Conservation (phyloP, 129 eudicot species). For the Pittosporum tobira region DNA sequence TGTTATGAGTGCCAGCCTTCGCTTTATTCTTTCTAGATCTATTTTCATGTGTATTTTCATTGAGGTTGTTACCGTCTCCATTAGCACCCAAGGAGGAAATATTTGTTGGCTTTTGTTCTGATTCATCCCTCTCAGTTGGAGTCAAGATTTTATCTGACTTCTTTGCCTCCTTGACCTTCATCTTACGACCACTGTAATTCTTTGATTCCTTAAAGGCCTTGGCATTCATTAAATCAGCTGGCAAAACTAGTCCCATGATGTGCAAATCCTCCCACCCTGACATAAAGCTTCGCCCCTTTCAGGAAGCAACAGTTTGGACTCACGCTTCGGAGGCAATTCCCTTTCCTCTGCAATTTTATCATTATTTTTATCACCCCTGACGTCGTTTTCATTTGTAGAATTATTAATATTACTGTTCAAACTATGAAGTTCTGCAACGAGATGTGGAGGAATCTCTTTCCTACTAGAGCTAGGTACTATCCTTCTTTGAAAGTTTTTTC, state of each 20-base stretch:
- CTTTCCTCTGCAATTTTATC: slow-evolving; percentile 15
- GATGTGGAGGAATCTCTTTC: slow-evolving; percentile 18
- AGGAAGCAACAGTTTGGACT: slow-evolving; percentile 11
- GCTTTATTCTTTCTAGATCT: slow-evolving; percentile 4
- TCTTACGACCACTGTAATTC: slow-evolving; percentile 12
- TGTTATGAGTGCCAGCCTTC: neutral
- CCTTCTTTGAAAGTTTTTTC: slow-evolving; percentile 9
- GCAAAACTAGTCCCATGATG: neutral
- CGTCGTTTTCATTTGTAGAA: slow-evolving; percentile 9
- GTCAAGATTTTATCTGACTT: slow-evolving; percentile 16
- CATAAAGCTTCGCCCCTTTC: slow-evolving; percentile 6
- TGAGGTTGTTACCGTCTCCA: too few species aligned
- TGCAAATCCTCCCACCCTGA: too few species aligned
- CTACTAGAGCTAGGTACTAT: slow-evolving; percentile 18
- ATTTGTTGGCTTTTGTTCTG: slow-evolving; percentile 8
- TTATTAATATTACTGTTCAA: slow-evolving; percentile 8
- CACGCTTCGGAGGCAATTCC: slow-evolving; percentile 10
- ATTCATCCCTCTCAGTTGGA: too few species aligned
- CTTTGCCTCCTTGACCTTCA: slow-evolving; percentile 15
- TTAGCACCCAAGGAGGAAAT: slow-evolving; percentile 12
- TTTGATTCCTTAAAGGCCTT: slow-evolving; percentile 10
- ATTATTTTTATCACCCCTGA: slow-evolving; percentile 1
- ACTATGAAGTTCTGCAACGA: too few species aligned
- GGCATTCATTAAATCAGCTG: neutral
- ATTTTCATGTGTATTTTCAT: slow-evolving; percentile 12